phyloP scores from a whole-genome alignment of 129 eudicot genomes.

The Calendula officinalis region DNA sequence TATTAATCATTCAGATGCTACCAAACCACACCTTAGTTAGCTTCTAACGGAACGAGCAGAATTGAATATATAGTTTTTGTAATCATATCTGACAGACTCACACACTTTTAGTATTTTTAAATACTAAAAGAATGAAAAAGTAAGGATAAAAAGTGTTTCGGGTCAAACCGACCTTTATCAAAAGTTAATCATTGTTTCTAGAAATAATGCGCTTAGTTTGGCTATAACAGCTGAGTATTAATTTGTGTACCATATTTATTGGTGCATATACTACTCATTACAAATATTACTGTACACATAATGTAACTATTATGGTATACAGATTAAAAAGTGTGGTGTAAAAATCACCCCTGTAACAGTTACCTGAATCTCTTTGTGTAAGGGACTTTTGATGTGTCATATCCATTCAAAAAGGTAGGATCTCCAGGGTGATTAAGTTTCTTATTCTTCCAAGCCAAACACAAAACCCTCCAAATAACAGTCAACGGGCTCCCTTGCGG shows the following conservation, averaged over 20 bases:
- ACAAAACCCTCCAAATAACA: slow-evolving; percentile 66
- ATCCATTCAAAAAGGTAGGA: slow-evolving; percentile 53
- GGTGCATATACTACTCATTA: too few species aligned
- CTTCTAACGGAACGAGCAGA: too few species aligned
- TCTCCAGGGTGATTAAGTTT: slow-evolving; percentile 47
- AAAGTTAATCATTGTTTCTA: background rate
- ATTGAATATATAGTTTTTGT: too few species aligned
- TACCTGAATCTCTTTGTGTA: slow-evolving; percentile 56
- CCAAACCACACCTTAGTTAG: too few species aligned
- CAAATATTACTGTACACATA: too few species aligned
- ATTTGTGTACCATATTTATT: too few species aligned
- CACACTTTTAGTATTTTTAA: too few species aligned
- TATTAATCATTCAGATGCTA: too few species aligned
- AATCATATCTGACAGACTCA: too few species aligned
- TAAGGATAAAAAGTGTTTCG: background rate
- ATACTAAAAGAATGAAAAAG: background rate
- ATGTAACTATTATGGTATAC: too few species aligned
- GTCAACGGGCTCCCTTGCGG: slow-evolving; percentile 89
- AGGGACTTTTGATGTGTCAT: slow-evolving; percentile 40
- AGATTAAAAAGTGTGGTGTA: background rate
- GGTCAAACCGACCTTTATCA: background rate
- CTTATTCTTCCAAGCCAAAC: slow-evolving; percentile 62
- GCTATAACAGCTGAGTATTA: too few species aligned
- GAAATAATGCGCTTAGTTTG: too few species aligned
- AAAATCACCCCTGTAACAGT: background rate